Evolutionary conservation across 2,329 filamentous ascomycete genomes (phyloP).

Genomic region (Boeremia lycopersici): DNA sequence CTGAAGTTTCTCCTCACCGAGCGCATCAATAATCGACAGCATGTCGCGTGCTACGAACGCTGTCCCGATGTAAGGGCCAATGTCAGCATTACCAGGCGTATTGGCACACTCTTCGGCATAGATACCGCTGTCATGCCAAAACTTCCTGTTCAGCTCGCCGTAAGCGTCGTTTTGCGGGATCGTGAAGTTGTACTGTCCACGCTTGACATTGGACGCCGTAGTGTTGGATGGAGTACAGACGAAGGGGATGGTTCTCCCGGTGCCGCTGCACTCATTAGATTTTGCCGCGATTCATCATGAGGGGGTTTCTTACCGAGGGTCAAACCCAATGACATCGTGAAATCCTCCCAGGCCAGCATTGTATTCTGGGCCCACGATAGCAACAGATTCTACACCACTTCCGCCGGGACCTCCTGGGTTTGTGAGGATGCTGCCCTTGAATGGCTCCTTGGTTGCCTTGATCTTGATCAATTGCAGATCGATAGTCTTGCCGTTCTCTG

Average conservation of each 20-base stretch:
- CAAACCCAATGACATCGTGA: constrained; percentile 20
- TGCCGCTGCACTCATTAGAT: constrained; percentile 16
- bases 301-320: constrained; percentile 12
- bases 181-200: constrained; percentile 19
- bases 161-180: constrained; percentile 14
- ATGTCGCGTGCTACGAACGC: constrained; percentile 24
- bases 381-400: constrained; percentile 15
- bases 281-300: not conserved
- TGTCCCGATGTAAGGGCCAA: constrained; percentile 21
- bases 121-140: constrained; percentile 15
- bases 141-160: constrained; percentile 10
- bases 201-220: constrained; percentile 5
- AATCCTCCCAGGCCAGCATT: constrained; percentile 11
- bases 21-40: constrained; percentile 25
- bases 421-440: constrained; percentile 41
- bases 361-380: constrained; percentile 1
- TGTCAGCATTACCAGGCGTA: constrained; percentile 19
- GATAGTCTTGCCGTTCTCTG: constrained; percentile 26
- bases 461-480: constrained; percentile 35
- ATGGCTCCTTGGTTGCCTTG: constrained; percentile 33
- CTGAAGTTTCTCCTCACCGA: constrained; percentile 21
- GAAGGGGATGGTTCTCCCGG: constrained; percentile 22
- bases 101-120: constrained; percentile 17
- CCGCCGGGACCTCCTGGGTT: constrained; percentile 45
- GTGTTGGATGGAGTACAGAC: constrained; percentile 12